Evolutionary conservation across 257 asterid genomes (phyloP).

Genomic region (Nicotiana attenuata): DNA sequence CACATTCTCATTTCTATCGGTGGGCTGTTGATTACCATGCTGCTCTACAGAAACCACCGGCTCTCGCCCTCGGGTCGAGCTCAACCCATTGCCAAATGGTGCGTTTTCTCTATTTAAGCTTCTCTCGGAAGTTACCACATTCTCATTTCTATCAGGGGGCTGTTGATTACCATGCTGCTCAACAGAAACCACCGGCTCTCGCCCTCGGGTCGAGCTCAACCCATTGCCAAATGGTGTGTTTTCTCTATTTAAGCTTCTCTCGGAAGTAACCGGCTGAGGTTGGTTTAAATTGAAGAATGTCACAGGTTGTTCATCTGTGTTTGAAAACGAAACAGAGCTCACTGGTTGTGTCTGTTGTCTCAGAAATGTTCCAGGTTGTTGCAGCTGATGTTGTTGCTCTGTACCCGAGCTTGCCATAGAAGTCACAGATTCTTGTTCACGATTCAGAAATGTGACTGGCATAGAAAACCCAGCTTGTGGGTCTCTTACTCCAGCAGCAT

Average conservation of each 20-base stretch:
- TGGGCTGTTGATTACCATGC: slow-evolving; percentile 12
- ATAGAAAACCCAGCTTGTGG: slow-evolving; percentile 7
- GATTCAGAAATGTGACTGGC: slow-evolving; percentile 23
- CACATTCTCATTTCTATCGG: slow-evolving; percentile 13
- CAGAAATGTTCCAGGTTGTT: neutral
- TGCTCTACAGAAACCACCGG: slow-evolving; percentile 11
- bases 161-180: slow-evolving; percentile 16
- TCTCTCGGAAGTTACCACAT: neutral
- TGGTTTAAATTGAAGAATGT: slow-evolving; percentile 21
- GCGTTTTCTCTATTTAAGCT: neutral
- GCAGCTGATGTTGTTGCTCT: neutral
- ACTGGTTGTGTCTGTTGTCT: slow-evolving; percentile 14
- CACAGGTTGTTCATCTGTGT: slow-evolving; percentile 19
- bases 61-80: slow-evolving; percentile 9
- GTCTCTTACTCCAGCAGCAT: slow-evolving; percentile 5
- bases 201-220: slow-evolving; percentile 3
- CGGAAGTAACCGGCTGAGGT: slow-evolving; percentile 29
- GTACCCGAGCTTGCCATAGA: slow-evolving; percentile 21
- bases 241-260: slow-evolving; percentile 12
- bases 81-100: neutral
- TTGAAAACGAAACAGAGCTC: slow-evolving; percentile 2
- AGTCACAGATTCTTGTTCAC: slow-evolving; percentile 18
- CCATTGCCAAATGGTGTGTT: neutral
- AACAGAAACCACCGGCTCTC: slow-evolving; percentile 13
- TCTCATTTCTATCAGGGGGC: slow-evolving; percentile 12